Evolutionary conservation across 768 basidiomycete genomes (phyloP).

Genomic region (Termitomyces sp.): DNA sequence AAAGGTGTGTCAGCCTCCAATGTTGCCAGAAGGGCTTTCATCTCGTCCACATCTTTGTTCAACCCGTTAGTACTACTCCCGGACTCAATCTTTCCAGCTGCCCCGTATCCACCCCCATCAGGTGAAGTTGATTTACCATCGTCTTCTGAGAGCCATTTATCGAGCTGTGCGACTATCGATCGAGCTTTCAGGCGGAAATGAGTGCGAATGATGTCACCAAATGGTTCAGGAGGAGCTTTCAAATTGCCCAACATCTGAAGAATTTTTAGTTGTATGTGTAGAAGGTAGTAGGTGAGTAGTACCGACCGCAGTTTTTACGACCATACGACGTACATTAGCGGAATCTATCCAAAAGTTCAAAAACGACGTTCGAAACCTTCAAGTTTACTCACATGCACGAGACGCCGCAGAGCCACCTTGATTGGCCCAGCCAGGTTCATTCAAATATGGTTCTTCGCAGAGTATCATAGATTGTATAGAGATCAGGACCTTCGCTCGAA

Average conservation of each 20-base stretch:
- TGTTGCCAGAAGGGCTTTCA: slow-evolving; percentile 53
- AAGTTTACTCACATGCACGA: slow-evolving; percentile 53
- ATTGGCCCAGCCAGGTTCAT: slow-evolving; percentile 85
- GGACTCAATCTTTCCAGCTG: slow-evolving; percentile 24
- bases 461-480: slow-evolving; percentile 97
- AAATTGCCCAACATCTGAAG: slow-evolving; percentile 79
- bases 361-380: not conserved
- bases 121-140: slow-evolving; percentile 55
- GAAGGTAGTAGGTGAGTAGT: not conserved
- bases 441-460: slow-evolving; percentile 89
- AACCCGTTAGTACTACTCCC: slow-evolving; percentile 53
- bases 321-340: slow-evolving; percentile 90
- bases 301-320: slow-evolving; percentile 77
- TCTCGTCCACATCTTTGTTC: slow-evolving; percentile 63
- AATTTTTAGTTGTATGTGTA: not conserved
- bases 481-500: slow-evolving; percentile 75
- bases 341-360: slow-evolving; percentile 49
- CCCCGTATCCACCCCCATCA: slow-evolving; percentile 46
- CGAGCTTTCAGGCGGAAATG: slow-evolving; percentile 86
- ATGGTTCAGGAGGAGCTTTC: slow-evolving; percentile 78
- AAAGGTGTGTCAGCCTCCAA: slow-evolving; percentile 17
- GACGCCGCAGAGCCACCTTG: slow-evolving; percentile 72
- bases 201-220: slow-evolving; percentile 80
- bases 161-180: slow-evolving; percentile 64
- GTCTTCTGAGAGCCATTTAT: slow-evolving; percentile 71